A percentile compares a stretch with the other conserved stretches of the same genome.
phyloP scores from a whole-genome alignment of 768 basidiomycete genomes.

The Suillus tomentosus region DNA sequence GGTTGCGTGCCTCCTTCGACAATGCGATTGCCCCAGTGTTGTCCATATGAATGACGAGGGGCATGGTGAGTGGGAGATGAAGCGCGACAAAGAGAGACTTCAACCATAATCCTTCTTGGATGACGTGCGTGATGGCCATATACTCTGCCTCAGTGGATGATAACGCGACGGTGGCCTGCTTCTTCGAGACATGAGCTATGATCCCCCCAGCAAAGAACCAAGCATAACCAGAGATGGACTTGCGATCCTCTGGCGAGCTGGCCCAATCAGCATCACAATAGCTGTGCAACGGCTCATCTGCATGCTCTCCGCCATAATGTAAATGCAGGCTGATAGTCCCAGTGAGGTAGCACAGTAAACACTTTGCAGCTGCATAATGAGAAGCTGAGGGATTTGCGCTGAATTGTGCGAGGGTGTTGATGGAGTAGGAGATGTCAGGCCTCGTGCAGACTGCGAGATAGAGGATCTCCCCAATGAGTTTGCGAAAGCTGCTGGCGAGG shows the following conservation, averaged over 20 bases:
- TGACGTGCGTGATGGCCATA: too few relatives aligned
- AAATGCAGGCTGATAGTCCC: background rate
- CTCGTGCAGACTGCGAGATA: background rate
- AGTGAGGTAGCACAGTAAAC: background rate
- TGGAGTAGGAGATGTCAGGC: background rate
- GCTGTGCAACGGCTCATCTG: rapidly evolving
- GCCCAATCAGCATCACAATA: background rate
- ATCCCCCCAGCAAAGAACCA: background rate
- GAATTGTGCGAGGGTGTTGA: background rate
- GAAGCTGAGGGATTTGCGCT: background rate
- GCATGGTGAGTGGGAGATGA: too few relatives aligned
- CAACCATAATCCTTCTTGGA: too few relatives aligned
- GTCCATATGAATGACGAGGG: too few relatives aligned
- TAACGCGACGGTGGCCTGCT: too few relatives aligned
- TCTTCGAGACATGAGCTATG: too few relatives aligned
- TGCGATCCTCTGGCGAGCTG: background rate
- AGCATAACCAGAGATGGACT: background rate
- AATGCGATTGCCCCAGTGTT: too few relatives aligned
- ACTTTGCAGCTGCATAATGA: background rate
- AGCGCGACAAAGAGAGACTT: too few relatives aligned
- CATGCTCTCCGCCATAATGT: background rate
- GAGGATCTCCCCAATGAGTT: background rate
- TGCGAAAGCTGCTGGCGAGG: background rate
- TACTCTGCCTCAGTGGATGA: too few relatives aligned
- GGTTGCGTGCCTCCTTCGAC: too few relatives aligned